Base-by-base conservation (phyloP, 768 basidiomycete species). In the Russula virescens region DNA sequence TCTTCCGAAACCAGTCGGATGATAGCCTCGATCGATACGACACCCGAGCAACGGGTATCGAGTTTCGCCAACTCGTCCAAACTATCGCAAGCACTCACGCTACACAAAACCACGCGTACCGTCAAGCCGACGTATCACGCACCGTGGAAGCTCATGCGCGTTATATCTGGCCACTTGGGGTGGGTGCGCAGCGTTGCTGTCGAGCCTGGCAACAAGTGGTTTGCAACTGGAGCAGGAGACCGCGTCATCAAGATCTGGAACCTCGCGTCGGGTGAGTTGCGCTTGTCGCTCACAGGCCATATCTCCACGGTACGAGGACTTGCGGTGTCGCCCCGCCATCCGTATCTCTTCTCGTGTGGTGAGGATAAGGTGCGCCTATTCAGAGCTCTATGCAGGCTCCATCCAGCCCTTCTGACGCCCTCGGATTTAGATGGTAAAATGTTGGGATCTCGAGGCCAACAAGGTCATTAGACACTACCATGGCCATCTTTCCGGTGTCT, bases 181-280 rank as follows among this genome's bases (percentile, higher is more conserved):
- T 99, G 97, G 97, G 96, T 99, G 18, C 84, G 97, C 60, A 89
- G 89, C 69, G 89, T 91, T 18, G 94, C 97, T 3, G 94, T 99
- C 42, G 97, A 98, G 74, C 96, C 96, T 11, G 97, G 94, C 11
- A 99, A 99, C 77, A 77, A 95, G 71, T 99, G 97, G 97, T 98
- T 99, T 67, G 97, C 91, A 1, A 94, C 94, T 0, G 97, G 97
- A 62, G 97, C 97, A 0, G 97, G 97, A 3, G 97, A 98, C 75
- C 84, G 97, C 25, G 95, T 99, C 38, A 90, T 99, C 72, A 98
- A 99, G 78, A 94, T 99, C 11, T 98, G 97, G 97, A 95, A 99
- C 73, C 72, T 99, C 68, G 97, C 97, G 10, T 90, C 88, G 2
- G 97, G 97, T n/a, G 95, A 98, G 75, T 79, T 98, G 70, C 97